phyloP scores from a whole-genome alignment of 768 basidiomycete genomes.

The Serendipita sp. region DNA sequence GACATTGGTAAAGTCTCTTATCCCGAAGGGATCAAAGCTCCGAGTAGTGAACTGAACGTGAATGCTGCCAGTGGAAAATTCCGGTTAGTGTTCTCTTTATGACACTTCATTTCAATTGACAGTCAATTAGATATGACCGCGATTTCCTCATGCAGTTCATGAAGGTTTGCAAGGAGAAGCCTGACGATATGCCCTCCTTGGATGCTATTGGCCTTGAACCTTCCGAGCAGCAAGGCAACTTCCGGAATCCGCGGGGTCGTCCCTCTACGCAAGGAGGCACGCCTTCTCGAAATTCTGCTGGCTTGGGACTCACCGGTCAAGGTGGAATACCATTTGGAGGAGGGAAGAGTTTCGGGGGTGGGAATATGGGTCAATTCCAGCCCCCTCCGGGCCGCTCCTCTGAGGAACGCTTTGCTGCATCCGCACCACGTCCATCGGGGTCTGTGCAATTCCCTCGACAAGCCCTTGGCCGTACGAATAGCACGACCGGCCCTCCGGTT shows the following conservation, averaged over 20 bases:
- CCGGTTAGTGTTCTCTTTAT: constrained; percentile 31
- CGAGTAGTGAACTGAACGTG: constrained; percentile 68
- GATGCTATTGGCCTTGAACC: constrained; percentile 86
- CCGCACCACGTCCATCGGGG: constrained; percentile 11
- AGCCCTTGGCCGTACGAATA: neutral
- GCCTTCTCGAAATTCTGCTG: constrained; percentile 31
- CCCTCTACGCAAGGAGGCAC: neutral
- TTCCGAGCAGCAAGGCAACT: constrained; percentile 34
- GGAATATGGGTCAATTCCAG: constrained; percentile 16
- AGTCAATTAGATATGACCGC: constrained; percentile 63
- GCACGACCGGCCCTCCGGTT: neutral
- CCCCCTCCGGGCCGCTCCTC: constrained; percentile 9
- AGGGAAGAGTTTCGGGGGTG: constrained; percentile 18
- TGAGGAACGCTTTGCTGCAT: constrained; percentile 12
- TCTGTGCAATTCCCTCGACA: neutral
- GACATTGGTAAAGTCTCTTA: constrained; percentile 65
- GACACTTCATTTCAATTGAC: neutral
- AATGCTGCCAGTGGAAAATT: constrained; percentile 79
- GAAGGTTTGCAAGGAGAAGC: constrained; percentile 86
- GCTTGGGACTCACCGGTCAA: constrained; percentile 31
- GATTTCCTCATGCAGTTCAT: constrained; percentile 97
- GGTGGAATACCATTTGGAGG: constrained; percentile 29
- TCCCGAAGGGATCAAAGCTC: constrained; percentile 69
- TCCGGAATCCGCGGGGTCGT: constrained; percentile 38
- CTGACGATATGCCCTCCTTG: constrained; percentile 73